Base-by-base conservation (phyloP, 1,139 yeast species). In the Taphrina communis region DNA sequence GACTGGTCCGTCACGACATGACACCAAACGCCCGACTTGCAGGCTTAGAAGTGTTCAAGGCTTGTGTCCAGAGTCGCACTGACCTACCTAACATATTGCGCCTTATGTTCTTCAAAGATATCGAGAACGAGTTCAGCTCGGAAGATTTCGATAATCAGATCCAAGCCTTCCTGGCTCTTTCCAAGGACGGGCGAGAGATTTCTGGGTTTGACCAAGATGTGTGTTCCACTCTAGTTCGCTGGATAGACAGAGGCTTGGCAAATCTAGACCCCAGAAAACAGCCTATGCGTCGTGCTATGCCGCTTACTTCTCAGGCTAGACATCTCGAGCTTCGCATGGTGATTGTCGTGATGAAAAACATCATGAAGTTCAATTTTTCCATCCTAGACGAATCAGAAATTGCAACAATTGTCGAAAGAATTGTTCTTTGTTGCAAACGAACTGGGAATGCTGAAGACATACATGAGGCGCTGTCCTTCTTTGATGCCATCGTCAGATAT, bases 101-200 rank as follows among this genome's bases (percentile, higher is more conserved):
- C 65, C 75, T 87, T 65, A 80, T 84, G 73, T 88, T 86, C 76
- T 90, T 87, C 76, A 80, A 83, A 70, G 88, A 88, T 70, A 83
- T 90, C 1, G 78, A 84, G 41, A 76, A 78, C n/a, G 83, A 80
- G 72, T 83, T 89, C 42, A 78, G 79, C 52, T 74, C 79, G 7
- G 80, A 78, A 70, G 96, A 89, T 76, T 83, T 87, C 73, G 86
- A 84, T 60, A 75, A 84, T 19, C 86, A 87, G 67, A 75, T 90
- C 17, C 75, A 76, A 14, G 87, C 89, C 3, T 76, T 90, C 55
- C 77, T 77, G 48, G 75, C 77, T 0, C 79, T 90, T 60, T 86
- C 96, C 0, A 81, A 82, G 51, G 81, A 85, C 71, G 96, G 95
- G 0, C 79, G 83, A 57, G 86, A 87, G 68, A 78, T 88, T 59